Evolutionary conservation across 1,284 basidiomycete species (phyloP).

Genomic region (Cryptococcus sp.): DNA sequence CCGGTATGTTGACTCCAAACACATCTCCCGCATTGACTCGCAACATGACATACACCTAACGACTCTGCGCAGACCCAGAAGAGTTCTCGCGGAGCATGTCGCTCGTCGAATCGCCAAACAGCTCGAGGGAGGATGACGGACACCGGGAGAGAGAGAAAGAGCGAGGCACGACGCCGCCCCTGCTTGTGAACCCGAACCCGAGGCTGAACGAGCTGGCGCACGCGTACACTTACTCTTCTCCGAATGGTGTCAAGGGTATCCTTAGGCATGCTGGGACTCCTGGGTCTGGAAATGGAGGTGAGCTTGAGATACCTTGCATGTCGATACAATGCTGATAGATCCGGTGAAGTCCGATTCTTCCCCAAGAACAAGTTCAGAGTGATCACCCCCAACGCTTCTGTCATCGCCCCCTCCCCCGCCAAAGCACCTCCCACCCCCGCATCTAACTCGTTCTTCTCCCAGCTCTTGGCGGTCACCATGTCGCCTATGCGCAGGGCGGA

Average conservation of each 20-base stretch:
- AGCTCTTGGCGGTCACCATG: constrained; percentile 34
- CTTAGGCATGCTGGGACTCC: constrained; percentile 34
- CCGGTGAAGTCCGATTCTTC: constrained; percentile 38
- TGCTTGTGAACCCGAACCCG: not conserved
- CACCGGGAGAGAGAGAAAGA: not conserved
- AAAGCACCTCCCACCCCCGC: constrained; percentile 20
- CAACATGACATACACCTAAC: not conserved
- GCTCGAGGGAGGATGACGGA: constrained; percentile 2
- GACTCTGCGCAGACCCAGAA: constrained; percentile 16
- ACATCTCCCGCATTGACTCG: not conserved
- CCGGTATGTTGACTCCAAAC: constrained; percentile 19
- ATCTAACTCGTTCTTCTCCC: constrained; percentile 34
- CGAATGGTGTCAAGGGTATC: constrained; percentile 30
- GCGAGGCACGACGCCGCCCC: constrained; percentile 8
- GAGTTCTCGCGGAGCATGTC: constrained; percentile 26
- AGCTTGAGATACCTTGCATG: not conserved
- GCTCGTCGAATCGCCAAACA: constrained; percentile 7
- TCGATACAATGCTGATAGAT: not conserved
- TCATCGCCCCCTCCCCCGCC: constrained; percentile 7
- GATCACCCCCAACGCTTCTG: constrained; percentile 38
- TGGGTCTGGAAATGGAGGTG: constrained; percentile 43
- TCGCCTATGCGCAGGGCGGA: constrained; percentile 18
- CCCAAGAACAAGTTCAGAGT: constrained; percentile 40
- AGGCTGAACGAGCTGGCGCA: constrained; percentile 7
- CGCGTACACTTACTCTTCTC: constrained; percentile 16